phyloP scores from a whole-genome alignment of 1,284 basidiomycete species.

The Ganoderma lucidum region DNA sequence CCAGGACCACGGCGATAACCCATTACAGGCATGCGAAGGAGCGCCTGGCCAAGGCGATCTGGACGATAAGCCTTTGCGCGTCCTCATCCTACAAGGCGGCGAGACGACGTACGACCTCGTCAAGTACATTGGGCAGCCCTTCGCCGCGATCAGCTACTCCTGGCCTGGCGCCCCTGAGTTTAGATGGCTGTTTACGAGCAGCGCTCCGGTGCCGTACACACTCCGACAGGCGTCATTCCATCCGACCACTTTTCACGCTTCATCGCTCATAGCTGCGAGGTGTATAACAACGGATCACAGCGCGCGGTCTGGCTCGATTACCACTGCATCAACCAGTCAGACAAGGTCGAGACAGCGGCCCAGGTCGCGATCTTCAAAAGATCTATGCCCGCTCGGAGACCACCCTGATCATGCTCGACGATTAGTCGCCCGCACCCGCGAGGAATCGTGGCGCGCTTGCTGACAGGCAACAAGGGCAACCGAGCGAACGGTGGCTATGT shows the following conservation, averaged over 20 bases:
- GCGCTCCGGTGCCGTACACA: conserved; percentile 9
- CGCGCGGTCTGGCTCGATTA: conserved; percentile 26
- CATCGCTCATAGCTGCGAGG: conserved; percentile 18
- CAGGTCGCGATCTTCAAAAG: conserved; percentile 30
- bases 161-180: conserved; percentile 18
- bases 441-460: conserved; percentile 12
- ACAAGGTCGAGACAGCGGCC: conserved; percentile 18
- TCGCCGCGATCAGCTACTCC: conserved; percentile 28
- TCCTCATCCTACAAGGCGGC: conserved; percentile 10
- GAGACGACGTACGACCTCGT: conserved; percentile 15
- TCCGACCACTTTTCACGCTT: conserved; percentile 26
- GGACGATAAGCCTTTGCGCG: conserved; percentile 18
- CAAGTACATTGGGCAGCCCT: conserved; percentile 22
- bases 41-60: background rate
- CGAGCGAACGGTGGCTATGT: background rate
- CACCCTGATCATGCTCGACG: conserved; percentile 27
- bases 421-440: conserved; percentile 14
- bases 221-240: background rate
- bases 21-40: conserved; percentile 25
- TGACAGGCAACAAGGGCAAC: conserved; percentile 3
- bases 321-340: conserved; percentile 27
- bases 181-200: conserved; percentile 10
- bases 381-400: conserved; percentile 22
- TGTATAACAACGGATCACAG: conserved; percentile 5
- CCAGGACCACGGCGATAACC: background rate